These are phyloP conservation scores for Parmelia sp. DNA, from an alignment of 495 filamentous ascomycete species.

Conservation along the genomic window DNA sequence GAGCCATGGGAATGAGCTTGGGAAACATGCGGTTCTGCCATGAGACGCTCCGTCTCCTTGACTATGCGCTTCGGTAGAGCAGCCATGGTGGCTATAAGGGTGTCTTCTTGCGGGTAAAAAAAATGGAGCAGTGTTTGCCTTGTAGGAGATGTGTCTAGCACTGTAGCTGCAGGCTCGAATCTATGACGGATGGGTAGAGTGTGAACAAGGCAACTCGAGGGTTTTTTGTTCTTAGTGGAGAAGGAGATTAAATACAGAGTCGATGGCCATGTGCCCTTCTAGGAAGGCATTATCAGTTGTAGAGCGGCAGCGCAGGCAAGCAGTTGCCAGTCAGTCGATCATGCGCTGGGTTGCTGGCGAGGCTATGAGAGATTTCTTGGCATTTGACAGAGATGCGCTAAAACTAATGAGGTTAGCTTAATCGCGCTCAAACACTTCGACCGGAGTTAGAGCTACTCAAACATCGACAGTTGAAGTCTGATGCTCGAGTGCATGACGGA, in stretches of 20 bases:
- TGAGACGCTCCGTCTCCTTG: slow-evolving; percentile 96
- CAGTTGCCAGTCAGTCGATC: not conserved
- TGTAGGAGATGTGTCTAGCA: not conserved
- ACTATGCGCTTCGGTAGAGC: slow-evolving; percentile 92
- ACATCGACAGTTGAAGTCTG: not conserved
- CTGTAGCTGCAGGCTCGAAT: not conserved
- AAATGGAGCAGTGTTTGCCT: too few relatives aligned
- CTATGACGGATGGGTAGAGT: not conserved
- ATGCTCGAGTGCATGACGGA: too few relatives aligned
- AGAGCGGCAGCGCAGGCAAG: not conserved
- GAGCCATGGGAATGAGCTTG: not conserved
- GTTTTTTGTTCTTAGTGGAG: not conserved
- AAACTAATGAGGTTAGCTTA: not conserved
- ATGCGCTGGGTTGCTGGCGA: not conserved
- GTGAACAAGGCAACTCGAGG: not conserved
- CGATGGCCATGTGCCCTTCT: slow-evolving; percentile 7
- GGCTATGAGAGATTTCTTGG: slow-evolving; percentile 6
- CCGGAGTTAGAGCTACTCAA: not conserved
- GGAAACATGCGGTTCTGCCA: slow-evolving; percentile 81
- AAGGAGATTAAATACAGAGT: not conserved
- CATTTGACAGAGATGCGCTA: not conserved
- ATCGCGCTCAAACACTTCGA: too few relatives aligned
- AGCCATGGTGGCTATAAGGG: slow-evolving; percentile 44
- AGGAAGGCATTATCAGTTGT: not conserved
- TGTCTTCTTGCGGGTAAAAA: too few relatives aligned